Base-by-base conservation (phyloP, 495 filamentous ascomycete genomes). In the Neurospora africana region DNA sequence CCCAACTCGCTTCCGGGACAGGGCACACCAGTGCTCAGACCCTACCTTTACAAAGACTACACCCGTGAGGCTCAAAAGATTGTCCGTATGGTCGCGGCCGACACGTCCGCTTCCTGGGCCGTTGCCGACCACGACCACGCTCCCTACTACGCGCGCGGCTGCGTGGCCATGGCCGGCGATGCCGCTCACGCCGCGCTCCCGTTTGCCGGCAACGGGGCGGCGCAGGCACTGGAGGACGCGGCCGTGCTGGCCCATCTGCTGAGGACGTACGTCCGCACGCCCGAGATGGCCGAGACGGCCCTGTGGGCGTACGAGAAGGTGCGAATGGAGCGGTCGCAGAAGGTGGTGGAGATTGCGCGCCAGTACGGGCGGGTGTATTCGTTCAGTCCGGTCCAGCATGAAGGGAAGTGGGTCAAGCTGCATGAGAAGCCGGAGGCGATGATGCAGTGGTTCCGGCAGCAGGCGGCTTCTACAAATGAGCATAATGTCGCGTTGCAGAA, bases 161-260 rank as follows among this genome's bases (percentile, higher is more conserved):
- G 82, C 9, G 83, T 89, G 10, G 83, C 83, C 11, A 80, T 88
- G 68, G 70, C 89, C 68, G 88, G 88, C 21, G 89, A 90, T 71
- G 83, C 87, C 3, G 88, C 88, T 37, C 89, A 91, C 77, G 83
- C 88, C 3, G 83, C 88, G 44, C 78, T 90, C 7, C 88, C 88
- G 0, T 89, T 87, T 35, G 84, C 83, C 6, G 85, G 83, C 0
- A 85, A 88, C 73, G 89, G 88, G 0, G 88, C 86, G 0, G 87
- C 86, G 10, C 87, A 89, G 74, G 88, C 89, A 1, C 80, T 91
- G 73, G 89, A 91, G 74, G 89, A 90, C 74, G 89, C 84, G 4
- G 81, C 81, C 0, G 80, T 85, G 36, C 77, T 87, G 9, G 75
- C 81, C 8, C 71, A 70, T 7, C 68, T 85, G 27, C 77, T 85